phyloP scores from a whole-genome alignment of 371 early-diverging fungal species.

The Gilbertella persicaria region DNA sequence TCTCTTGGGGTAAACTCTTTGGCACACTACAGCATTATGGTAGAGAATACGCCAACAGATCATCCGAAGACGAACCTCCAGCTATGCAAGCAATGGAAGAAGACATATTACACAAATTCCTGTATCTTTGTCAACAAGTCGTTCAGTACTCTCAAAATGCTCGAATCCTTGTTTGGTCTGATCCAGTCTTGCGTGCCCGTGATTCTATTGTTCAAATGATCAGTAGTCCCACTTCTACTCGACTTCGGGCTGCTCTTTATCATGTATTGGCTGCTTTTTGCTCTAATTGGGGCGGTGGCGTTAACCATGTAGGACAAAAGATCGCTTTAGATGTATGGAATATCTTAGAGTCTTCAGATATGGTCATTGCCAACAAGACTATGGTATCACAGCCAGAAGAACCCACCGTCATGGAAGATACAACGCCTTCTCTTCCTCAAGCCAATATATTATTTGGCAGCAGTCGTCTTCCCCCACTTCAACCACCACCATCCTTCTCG shows the following conservation, averaged over 20 bases:
- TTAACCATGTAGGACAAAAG: conserved; percentile 20
- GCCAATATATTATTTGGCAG: background rate
- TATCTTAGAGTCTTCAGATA: conserved; percentile 27
- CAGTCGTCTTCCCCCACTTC: no score
- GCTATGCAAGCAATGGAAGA: conserved; percentile 24
- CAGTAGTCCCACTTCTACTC: conserved; percentile 25
- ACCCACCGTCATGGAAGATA: background rate
- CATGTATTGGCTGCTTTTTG: conserved; percentile 32
- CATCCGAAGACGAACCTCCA: conserved; percentile 12
- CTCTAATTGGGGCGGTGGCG: conserved; percentile 34
- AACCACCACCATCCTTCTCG: no score
- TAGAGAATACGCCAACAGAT: background rate
- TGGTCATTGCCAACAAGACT: conserved; percentile 23
- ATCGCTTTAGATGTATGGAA: conserved; percentile 31
- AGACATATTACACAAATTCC: conserved; percentile 17
- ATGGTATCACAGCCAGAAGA: background rate
- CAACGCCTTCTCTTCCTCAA: background rate
- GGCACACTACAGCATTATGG: conserved; percentile 30
- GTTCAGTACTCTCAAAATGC: conserved; percentile 27
- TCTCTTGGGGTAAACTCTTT: conserved; percentile 44
- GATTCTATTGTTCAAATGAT: conserved; percentile 27
- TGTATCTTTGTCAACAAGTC: conserved; percentile 35
- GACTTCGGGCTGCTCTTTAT: conserved; percentile 26
- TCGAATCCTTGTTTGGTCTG: conserved; percentile 21
- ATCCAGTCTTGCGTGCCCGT: conserved; percentile 7